Conservation (phyloP, 108 stramenopile species). For the Schizochytrium sp. region DNA sequence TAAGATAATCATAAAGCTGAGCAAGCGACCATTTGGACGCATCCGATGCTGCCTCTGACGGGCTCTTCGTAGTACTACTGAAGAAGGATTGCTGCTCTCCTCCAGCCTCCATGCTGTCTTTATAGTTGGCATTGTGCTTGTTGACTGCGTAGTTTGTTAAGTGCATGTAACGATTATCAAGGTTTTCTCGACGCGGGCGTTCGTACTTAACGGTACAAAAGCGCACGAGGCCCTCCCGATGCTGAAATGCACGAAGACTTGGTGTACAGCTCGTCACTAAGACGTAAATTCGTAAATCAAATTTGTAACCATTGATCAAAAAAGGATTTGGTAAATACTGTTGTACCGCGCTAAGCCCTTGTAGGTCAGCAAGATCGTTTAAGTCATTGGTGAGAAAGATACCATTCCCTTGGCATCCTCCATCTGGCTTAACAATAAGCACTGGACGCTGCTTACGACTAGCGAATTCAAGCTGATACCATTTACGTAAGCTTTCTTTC, state of each 20-base stretch:
- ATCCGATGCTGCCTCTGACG: background rate
- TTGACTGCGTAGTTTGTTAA: slow-evolving; percentile 89
- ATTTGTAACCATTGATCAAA: slow-evolving; percentile 86
- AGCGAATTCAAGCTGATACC: slow-evolving; percentile 76
- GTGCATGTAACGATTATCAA: slow-evolving; percentile 83
- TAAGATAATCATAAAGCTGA: slow-evolving; percentile 60
- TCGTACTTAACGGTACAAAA: slow-evolving; percentile 83
- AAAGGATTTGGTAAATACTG: slow-evolving; percentile 83
- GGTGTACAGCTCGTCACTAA: slow-evolving; percentile 79
- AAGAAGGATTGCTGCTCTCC: background rate
- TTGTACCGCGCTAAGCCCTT: slow-evolving; percentile 76
- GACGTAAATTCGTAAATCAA: slow-evolving; percentile 86
- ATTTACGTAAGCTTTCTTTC: slow-evolving; percentile 39
- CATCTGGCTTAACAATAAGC: slow-evolving; percentile 83
- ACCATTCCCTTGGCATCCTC: slow-evolving; percentile 82
- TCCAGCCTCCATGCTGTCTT: background rate
- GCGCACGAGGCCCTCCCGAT: slow-evolving; percentile 79
- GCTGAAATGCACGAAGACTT: slow-evolving; percentile 82
- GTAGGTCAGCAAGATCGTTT: slow-evolving; percentile 75
- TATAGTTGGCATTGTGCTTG: slow-evolving; percentile 65
- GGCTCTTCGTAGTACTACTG: background rate
- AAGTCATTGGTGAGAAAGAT: slow-evolving; percentile 80
- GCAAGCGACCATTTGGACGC: slow-evolving; percentile 64
- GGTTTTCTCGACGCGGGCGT: slow-evolving; percentile 75
- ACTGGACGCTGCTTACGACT: slow-evolving; percentile 75